Evolutionary conservation across 2,329 filamentous ascomycete species (phyloP), one percentile per base, ranked within the genome.

Genomic region (Colletotrichum tofieldiae): DNA sequence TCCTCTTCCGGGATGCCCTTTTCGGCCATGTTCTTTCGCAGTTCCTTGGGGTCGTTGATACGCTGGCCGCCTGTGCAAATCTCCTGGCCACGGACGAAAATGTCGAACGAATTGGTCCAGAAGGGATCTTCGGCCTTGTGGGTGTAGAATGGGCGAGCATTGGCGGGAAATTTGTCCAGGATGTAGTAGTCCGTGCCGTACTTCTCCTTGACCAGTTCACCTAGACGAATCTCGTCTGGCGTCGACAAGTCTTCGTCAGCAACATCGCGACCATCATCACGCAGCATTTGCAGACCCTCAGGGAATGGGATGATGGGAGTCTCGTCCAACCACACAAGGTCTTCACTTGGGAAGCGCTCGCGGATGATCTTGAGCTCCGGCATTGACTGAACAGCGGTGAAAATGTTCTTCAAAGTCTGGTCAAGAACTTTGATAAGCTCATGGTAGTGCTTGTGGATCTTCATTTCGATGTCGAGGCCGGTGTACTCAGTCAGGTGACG

Each of bases 401-500:
- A 85, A 45, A 97, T 94, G 67, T 88, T 86, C 85, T 97, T 97
- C 81, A 98, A 91, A 72, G 93, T 92, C 18, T 88, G 87, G 78
- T 98, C 95, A 58, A 98, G 89, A 12, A 93, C 87, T 47, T 91
- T 86, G 41, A 98, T 88, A 62, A 95, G 93, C 82, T 98, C 95
- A 78, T 97, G 93, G 80, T 98, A 98, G 81, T 97, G 92, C 77
- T 93, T 91, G 61, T 95, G 92, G 74, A 98, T 94, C 3, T 92
- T 89, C 96, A 98, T 98, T 79, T 98, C 95, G 23, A 98, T 82
- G 87, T 98, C 95, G 39, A 98, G 86, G 67, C 95, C 95, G 5
- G 95, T 98, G 80, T 97, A 98, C 81, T 98, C 95, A 0, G 95
- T 98, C 86, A 98, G 86, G 81, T 98, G 95, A 47, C 95, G 92